phyloP scores from a whole-genome alignment of 2,329 filamentous ascomycete species.

The Hypoxylon sp. region DNA sequence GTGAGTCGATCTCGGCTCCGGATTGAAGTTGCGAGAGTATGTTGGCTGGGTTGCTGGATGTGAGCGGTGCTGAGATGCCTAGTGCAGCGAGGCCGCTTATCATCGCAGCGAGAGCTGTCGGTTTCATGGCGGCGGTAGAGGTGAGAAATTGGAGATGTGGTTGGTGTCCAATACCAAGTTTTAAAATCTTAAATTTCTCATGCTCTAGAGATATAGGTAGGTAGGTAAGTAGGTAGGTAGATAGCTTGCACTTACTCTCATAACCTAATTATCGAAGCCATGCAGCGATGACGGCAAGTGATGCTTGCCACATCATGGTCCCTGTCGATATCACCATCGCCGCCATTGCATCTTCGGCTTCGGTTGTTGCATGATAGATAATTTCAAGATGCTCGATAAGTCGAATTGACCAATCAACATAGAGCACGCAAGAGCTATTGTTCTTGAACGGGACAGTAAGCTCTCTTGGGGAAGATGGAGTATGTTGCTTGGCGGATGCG shows the following conservation, averaged over 20 bases:
- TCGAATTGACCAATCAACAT: constrained; percentile 24
- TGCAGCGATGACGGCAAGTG: constrained; percentile 17
- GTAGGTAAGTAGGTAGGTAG: no score
- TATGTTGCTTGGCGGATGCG: constrained; percentile 17
- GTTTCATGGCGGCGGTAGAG: constrained; percentile 29
- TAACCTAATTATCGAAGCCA: neutral
- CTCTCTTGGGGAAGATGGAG: constrained; percentile 2
- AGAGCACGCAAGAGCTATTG: neutral
- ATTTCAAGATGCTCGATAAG: constrained; percentile 14
- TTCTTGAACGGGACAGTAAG: constrained; percentile 7
- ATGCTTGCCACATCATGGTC: constrained; percentile 19
- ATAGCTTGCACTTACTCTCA: no score
- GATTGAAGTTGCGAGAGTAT: constrained; percentile 14
- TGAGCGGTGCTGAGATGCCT: constrained; percentile 28
- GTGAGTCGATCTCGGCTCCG: neutral
- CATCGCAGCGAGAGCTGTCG: constrained; percentile 16
- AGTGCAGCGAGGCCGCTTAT: constrained; percentile 26
- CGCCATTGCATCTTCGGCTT: constrained; percentile 7
- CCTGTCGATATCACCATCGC: constrained; percentile 28
- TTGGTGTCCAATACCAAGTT: no score
- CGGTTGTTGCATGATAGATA: constrained; percentile 1
- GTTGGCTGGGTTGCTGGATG: constrained; percentile 36
- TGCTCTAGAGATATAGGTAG: no score
- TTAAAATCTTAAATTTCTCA: no score
- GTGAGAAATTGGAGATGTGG: no score